Evolutionary conservation across 202 grass and related monocot species (phyloP).

Genomic region (Saccharum hybrid): DNA sequence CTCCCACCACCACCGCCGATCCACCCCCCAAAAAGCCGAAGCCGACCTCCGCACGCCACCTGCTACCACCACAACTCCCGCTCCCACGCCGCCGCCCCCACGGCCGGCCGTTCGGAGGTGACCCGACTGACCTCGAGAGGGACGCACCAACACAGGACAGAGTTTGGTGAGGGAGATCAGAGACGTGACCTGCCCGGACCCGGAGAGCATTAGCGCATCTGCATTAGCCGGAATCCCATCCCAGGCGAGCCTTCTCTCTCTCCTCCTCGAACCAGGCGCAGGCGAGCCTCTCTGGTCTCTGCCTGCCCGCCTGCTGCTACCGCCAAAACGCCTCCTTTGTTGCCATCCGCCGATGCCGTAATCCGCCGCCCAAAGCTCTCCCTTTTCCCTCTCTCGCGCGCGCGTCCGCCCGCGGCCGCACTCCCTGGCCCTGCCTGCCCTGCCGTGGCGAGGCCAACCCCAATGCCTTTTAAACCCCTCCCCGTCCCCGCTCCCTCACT

Average conservation of each 20-base stretch:
- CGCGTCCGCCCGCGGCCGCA: conserved; percentile 5
- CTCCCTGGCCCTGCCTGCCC: conserved; percentile 35
- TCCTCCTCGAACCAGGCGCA: conserved; percentile 27
- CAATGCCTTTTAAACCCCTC: conserved; percentile 64
- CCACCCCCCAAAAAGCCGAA: not conserved
- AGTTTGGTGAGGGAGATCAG: conserved; percentile 48
- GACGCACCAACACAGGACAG: not conserved
- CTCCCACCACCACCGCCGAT: conserved; percentile 34
- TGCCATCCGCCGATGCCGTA: conserved; percentile 65
- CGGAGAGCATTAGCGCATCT: conserved; percentile 9
- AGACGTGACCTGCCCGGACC: not conserved
- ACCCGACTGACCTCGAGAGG: not conserved
- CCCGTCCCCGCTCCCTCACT: conserved; percentile 48
- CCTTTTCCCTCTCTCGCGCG: not conserved
- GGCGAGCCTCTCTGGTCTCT: not conserved
- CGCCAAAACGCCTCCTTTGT: conserved; percentile 48
- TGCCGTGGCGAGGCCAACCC: conserved; percentile 48
- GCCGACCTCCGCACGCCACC: conserved; percentile 29
- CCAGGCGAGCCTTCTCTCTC: conserved; percentile 16
- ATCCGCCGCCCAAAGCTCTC: conserved; percentile 43
- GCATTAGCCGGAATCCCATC: conserved; percentile 44
- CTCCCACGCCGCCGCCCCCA: conserved; percentile 22
- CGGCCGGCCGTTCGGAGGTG: not conserved
- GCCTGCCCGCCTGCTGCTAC: conserved; percentile 2
- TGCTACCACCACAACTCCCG: conserved; percentile 18